Conservation (phyloP, 768 basidiomycete genomes). For the Suillus brevipes region DNA sequence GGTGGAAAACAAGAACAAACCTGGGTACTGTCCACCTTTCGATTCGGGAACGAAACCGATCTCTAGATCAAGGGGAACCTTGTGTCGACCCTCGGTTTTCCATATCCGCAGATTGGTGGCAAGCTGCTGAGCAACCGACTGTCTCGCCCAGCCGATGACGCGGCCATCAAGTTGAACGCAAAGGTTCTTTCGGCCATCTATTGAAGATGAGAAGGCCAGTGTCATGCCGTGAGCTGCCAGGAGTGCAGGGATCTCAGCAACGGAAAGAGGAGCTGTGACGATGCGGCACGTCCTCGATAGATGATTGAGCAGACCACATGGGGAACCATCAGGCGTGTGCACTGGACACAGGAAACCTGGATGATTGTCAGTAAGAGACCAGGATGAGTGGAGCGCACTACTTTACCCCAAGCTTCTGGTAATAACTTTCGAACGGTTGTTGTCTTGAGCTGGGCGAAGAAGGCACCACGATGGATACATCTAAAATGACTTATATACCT, state of each 20-base stretch:
- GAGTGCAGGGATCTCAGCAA: constrained; percentile 77
- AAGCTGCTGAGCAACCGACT: constrained; percentile 70
- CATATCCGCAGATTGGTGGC: constrained; percentile 86
- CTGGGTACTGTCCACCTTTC: constrained; percentile 95
- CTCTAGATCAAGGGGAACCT: constrained; percentile 90
- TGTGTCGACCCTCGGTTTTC: constrained; percentile 87
- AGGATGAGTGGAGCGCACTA: constrained; percentile 20
- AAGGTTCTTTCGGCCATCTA: constrained; percentile 80
- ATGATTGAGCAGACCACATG: constrained; percentile 97
- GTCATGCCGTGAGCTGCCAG: constrained; percentile 93
- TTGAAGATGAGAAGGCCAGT: constrained; percentile 73
- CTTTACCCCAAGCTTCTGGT: constrained; percentile 93
- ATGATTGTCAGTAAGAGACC: constrained; percentile 13
- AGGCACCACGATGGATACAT: constrained; percentile 97
- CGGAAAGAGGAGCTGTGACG: constrained; percentile 72
- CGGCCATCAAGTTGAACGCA: constrained; percentile 95
- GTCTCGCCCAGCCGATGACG: constrained; percentile 91
- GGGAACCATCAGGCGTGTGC: constrained; percentile 97
- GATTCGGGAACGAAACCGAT: constrained; percentile 88
- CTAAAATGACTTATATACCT: constrained; percentile 98
- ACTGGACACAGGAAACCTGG: constrained; percentile 96
- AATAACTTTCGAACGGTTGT: constrained; percentile 95
- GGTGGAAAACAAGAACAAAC: constrained; percentile 87
- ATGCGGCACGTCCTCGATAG: constrained; percentile 92
- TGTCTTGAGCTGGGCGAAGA: constrained; percentile 98